A percentile compares a stretch with the other conserved stretches of the same genome.
phyloP scores from a whole-genome alignment of 768 basidiomycete species.

The Cystofilobasidium capitatum region DNA sequence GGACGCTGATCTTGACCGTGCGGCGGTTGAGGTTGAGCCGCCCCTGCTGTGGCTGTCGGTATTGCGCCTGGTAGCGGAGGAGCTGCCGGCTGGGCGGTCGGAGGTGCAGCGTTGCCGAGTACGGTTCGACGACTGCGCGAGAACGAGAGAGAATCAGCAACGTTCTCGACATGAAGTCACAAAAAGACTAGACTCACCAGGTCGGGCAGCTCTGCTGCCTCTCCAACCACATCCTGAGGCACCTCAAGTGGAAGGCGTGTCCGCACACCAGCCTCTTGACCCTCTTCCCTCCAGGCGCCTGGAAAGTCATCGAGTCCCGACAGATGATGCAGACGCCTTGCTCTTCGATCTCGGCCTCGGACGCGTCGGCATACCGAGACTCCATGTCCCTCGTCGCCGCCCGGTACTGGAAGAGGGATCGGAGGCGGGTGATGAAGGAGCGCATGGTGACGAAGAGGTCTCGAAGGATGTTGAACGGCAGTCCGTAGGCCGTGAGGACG shows the following conservation, averaged over 20 bases:
- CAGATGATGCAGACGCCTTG: constrained; percentile 97
- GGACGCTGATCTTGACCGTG: background rate
- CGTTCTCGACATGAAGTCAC: constrained; percentile 3
- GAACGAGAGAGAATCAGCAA: constrained; percentile 3
- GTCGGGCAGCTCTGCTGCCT: constrained; percentile 98
- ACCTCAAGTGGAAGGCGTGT: constrained; percentile 96
- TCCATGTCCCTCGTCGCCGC: constrained; percentile 96
- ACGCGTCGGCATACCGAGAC: constrained; percentile 83
- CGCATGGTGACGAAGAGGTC: constrained; percentile 93
- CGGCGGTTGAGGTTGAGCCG: background rate
- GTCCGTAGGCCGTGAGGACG: constrained; percentile 76
- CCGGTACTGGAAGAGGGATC: constrained; percentile 83
- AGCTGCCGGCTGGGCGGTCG: background rate
- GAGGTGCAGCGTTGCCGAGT: constrained; percentile 43
- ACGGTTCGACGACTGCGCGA: constrained; percentile 60
- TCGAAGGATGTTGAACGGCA: constrained; percentile 91
- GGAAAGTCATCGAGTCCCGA: constrained; percentile 72
- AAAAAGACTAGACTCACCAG: constrained; percentile 56
- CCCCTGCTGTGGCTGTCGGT: background rate
- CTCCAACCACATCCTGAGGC: constrained; percentile 93
- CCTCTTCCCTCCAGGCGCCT: constrained; percentile 26
- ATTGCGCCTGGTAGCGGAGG: constrained; percentile 1
- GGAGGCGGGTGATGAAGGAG: constrained; percentile 77
- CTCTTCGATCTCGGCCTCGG: constrained; percentile 68
- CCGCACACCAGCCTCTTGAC: constrained; percentile 92